Percentiles rank a stretch among this genome's conserved stretches.
These are phyloP conservation scores for Dipsacomyces acuminosporus DNA, from an alignment of 371 early-diverging fungal genomes.

Conservation along the genomic window DNA sequence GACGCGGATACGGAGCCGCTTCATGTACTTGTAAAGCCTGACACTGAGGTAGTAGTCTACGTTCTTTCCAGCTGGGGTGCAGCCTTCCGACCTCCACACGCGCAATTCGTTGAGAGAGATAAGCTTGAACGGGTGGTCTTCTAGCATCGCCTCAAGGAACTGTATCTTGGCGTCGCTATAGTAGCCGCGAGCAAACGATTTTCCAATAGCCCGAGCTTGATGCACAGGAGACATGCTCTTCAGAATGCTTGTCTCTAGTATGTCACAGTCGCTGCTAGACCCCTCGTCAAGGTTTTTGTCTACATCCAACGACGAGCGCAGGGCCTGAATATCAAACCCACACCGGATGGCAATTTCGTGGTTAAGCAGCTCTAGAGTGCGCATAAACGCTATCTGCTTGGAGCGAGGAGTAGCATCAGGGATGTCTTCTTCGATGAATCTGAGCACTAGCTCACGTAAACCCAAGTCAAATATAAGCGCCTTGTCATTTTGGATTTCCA, in stretches of 20 bases:
- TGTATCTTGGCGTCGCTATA: conserved; percentile 11
- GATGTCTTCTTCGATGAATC: conserved; percentile 33
- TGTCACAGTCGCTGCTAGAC: neutral
- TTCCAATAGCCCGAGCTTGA: conserved; percentile 20
- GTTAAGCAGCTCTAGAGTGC: conserved; percentile 34
- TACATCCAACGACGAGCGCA: conserved; percentile 12
- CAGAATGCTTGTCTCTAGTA: conserved; percentile 2
- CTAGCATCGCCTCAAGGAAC: conserved; percentile 33
- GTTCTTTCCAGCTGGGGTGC: conserved; percentile 33
- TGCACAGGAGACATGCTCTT: conserved; percentile 8
- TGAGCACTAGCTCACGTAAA: conserved; percentile 14
- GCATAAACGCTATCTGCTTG: conserved; percentile 28
- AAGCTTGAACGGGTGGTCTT: conserved; percentile 41
- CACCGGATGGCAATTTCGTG: conserved; percentile 23
- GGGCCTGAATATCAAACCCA: conserved; percentile 8
- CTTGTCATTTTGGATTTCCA: conserved; percentile 14
- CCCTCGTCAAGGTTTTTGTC: conserved; percentile 14
- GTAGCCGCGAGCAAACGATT: conserved; percentile 29
- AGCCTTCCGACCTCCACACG: conserved; percentile 18
- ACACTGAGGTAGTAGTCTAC: conserved; percentile 28
- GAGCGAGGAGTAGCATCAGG: conserved; percentile 15
- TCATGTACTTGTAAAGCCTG: conserved; percentile 26
- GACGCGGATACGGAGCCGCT: conserved; percentile 20
- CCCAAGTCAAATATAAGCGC: conserved; percentile 22
- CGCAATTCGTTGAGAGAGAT: conserved; percentile 28